phyloP scores from a whole-genome alignment of 1,284 basidiomycete genomes.

The Malassezia brasiliensis region DNA sequence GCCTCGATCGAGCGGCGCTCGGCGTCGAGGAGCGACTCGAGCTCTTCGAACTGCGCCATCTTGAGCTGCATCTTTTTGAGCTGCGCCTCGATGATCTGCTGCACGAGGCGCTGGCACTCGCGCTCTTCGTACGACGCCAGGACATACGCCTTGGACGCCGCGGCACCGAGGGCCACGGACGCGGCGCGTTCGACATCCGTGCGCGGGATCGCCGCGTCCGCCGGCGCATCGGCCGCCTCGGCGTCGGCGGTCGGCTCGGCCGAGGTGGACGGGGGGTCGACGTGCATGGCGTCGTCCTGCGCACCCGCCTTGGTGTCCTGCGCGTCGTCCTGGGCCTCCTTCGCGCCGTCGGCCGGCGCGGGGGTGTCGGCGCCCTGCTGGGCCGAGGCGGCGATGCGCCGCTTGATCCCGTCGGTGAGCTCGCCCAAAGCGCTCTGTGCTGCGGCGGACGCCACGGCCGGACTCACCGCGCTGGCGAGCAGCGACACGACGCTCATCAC shows the following conservation, averaged over 20 bases:
- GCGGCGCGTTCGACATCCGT: conserved; percentile 41
- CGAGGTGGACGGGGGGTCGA: background rate
- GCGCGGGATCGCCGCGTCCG: conserved; percentile 25
- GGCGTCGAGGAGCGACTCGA: conserved; percentile 41
- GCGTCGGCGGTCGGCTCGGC: background rate
- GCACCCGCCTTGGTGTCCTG: background rate
- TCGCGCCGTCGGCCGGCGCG: conserved; percentile 7
- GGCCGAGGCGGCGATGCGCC: conserved; percentile 21
- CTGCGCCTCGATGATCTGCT: conserved; percentile 78
- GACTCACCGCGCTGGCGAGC: conserved; percentile 80
- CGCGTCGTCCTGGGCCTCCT: background rate
- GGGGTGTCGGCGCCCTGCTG: conserved; percentile 27
- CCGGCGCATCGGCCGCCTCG: conserved; percentile 17
- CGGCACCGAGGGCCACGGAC: conserved; percentile 60
- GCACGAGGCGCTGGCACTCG: conserved; percentile 69
- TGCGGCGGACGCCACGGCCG: conserved; percentile 81
- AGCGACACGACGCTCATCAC: conserved; percentile 98
- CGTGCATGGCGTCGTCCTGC: background rate
- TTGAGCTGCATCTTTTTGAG: conserved; percentile 64
- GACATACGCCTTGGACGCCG: conserved; percentile 71
- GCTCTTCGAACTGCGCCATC: conserved; percentile 44
- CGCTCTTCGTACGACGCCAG: conserved; percentile 77
- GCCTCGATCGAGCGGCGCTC: conserved; percentile 39
- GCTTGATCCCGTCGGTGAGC: conserved; percentile 39
- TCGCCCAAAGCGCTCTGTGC: conserved; percentile 75